Conservation (phyloP, 345 rosid genomes). For the Bruguiera sexangula region DNA sequence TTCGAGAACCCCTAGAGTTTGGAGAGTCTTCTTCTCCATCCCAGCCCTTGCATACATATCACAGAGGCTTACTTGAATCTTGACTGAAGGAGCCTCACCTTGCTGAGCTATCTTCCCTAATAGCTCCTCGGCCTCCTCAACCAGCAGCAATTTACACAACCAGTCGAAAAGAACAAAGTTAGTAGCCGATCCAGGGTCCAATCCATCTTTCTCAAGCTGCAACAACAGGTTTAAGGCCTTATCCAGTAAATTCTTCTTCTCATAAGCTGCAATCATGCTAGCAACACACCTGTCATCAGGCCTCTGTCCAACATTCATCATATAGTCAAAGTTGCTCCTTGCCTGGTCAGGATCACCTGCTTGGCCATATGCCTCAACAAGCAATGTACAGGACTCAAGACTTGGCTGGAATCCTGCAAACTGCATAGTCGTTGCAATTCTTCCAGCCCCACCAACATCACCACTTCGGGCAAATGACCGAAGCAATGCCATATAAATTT, state of each 20-base stretch:
- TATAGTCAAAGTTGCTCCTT: conserved; percentile 50
- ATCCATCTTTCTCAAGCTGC: conserved; percentile 71
- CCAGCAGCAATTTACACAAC: conserved; percentile 59
- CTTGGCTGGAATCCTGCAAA: conserved; percentile 39
- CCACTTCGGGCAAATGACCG: conserved; percentile 51
- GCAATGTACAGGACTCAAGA: conserved; percentile 51
- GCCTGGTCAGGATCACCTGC: conserved; percentile 57
- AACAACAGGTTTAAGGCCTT: conserved; percentile 66
- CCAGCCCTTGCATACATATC: conserved; percentile 62
- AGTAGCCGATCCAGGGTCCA: conserved; percentile 72
- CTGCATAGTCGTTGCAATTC: conserved; percentile 46
- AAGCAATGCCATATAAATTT: conserved; percentile 67
- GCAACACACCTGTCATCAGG: conserved; percentile 66
- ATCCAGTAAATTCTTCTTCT: conserved; percentile 59
- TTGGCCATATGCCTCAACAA: conserved; percentile 55
- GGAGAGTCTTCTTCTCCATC: conserved; percentile 79
- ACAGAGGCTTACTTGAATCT: conserved; percentile 70
- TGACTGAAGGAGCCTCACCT: conserved; percentile 72
- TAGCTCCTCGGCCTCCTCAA: conserved; percentile 82
- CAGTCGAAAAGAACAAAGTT: conserved; percentile 71
- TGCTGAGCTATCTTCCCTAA: conserved; percentile 61
- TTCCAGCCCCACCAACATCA: conserved; percentile 44
- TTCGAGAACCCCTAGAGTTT: conserved; percentile 55
- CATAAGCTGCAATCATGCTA: conserved; percentile 58
- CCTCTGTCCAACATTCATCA: conserved; percentile 51